Evolutionary conservation across 352 stramenopile genomes (phyloP).

Genomic region (Pythium dissotocum): DNA sequence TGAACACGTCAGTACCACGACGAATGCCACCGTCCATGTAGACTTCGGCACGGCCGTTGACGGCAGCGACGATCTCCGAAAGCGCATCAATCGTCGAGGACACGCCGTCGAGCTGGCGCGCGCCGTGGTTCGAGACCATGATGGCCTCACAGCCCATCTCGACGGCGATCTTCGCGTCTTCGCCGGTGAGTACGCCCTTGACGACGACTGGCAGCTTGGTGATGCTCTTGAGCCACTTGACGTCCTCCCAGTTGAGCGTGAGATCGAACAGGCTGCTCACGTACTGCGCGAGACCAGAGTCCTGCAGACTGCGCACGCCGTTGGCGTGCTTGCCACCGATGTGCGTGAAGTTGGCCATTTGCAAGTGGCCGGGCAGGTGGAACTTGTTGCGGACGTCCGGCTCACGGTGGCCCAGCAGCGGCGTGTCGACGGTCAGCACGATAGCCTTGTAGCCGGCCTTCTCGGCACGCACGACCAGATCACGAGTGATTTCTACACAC

Average conservation of each 20-base stretch:
- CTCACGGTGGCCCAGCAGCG: slow-evolving; percentile 94
- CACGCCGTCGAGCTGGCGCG: slow-evolving; percentile 90
- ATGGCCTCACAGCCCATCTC: slow-evolving; percentile 91
- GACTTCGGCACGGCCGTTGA: slow-evolving; percentile 85
- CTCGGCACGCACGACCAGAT: slow-evolving; percentile 89
- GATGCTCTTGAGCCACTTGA: slow-evolving; percentile 92
- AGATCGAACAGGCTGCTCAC: slow-evolving; percentile 92
- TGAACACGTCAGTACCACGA: slow-evolving; percentile 95
- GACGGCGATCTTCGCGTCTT: slow-evolving; percentile 91
- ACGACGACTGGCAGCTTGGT: slow-evolving; percentile 91
- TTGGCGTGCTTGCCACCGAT: slow-evolving; percentile 65
- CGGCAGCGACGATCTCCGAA: slow-evolving; percentile 86
- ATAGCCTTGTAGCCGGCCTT: slow-evolving; percentile 95
- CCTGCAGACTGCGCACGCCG: slow-evolving; percentile 50
- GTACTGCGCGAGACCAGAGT: slow-evolving; percentile 55
- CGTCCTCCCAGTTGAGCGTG: slow-evolving; percentile 93
- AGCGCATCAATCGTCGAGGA: slow-evolving; percentile 91
- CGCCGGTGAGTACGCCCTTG: slow-evolving; percentile 93
- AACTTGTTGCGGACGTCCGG: slow-evolving; percentile 95
- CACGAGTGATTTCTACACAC: slow-evolving; percentile 88
- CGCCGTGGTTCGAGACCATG: slow-evolving; percentile 94
- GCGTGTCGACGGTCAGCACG: slow-evolving; percentile 95
- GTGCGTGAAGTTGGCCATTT: slow-evolving; percentile 42
- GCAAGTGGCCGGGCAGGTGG: slow-evolving; percentile 69
- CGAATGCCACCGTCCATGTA: slow-evolving; percentile 94